Evolutionary conservation across 1,139 yeast genomes (phyloP).

Genomic region (Hansenula anomala): DNA sequence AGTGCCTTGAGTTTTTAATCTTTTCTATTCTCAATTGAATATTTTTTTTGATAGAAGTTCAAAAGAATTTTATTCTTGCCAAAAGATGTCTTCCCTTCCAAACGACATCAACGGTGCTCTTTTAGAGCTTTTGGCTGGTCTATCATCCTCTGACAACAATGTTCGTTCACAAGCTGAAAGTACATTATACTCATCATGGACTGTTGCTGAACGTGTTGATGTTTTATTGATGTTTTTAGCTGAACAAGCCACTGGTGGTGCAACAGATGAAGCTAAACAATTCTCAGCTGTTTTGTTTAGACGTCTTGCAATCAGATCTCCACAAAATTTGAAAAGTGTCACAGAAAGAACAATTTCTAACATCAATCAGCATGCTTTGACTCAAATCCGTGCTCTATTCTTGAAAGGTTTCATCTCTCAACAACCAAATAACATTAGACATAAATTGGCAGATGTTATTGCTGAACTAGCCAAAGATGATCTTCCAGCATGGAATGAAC

Average conservation of each 20-base stretch:
- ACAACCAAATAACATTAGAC: conserved; percentile 72
- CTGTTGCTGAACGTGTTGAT: conserved; percentile 55
- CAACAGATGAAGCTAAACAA: conserved; percentile 48
- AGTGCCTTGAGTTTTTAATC: too few species aligned
- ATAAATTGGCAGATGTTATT: conserved; percentile 89
- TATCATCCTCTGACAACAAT: conserved; percentile 74
- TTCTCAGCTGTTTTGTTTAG: conserved; percentile 87
- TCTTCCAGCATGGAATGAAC: conserved; percentile 66
- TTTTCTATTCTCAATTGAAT: too few species aligned
- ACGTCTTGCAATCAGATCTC: conserved; percentile 77
- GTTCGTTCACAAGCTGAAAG: conserved; percentile 76
- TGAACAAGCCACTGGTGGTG: conserved; percentile 63
- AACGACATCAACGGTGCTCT: conserved; percentile 55
- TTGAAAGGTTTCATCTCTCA: conserved; percentile 68
- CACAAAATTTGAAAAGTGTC: conserved; percentile 53
- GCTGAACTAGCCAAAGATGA: conserved; percentile 84
- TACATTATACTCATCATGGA: conserved; percentile 73
- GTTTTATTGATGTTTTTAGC: conserved; percentile 74
- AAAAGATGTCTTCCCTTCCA: conserved; percentile 55
- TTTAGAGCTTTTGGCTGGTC: conserved; percentile 54
- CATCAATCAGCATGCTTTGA: conserved; percentile 52
- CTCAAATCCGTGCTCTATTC: conserved; percentile 60
- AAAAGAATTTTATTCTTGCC: not conserved
- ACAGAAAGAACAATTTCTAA: conserved; percentile 77
- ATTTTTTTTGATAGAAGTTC: too few species aligned